phyloP scores from a whole-genome alignment of 345 rosid species.

The Mallotus nudiflorus region DNA sequence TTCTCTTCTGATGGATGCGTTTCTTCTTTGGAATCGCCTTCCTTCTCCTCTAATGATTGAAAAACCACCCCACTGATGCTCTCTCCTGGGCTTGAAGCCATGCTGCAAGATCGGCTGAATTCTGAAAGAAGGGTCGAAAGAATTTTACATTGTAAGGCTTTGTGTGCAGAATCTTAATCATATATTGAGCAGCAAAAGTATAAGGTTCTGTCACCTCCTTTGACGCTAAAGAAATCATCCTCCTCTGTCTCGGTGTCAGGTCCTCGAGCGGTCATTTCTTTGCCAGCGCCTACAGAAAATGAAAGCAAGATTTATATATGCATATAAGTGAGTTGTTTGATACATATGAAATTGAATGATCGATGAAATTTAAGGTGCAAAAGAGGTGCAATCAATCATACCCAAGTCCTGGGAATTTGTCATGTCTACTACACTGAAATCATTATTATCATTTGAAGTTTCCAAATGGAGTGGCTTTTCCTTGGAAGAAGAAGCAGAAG shows the following conservation, averaged over 20 bases:
- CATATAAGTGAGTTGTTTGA: background rate
- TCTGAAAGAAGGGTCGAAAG: background rate
- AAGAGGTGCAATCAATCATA: background rate
- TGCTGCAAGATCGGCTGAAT: slow-evolving; percentile 14
- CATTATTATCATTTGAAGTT: background rate
- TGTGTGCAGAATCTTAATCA: too few species aligned
- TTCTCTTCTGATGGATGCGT: background rate
- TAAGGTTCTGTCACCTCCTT: slow-evolving; percentile 9
- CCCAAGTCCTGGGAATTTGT: background rate
- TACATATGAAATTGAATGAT: too few species aligned
- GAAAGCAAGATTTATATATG: background rate
- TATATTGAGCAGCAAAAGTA: too few species aligned
- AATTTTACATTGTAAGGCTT: too few species aligned
- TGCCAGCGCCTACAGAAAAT: slow-evolving; percentile 20
- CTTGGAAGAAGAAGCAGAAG: too few species aligned
- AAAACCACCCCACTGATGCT: slow-evolving; percentile 1
- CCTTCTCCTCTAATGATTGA: background rate
- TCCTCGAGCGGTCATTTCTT: slow-evolving; percentile 12
- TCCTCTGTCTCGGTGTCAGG: slow-evolving; percentile 30
- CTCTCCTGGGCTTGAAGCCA: slow-evolving; percentile 11
- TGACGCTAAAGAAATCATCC: slow-evolving; percentile 34
- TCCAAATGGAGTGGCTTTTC: slow-evolving; percentile 2
- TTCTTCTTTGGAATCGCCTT: background rate
- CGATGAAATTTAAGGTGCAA: background rate
- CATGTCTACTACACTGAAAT: too few species aligned